A percentile compares a stretch with the other conserved stretches of the same genome.
These are phyloP conservation scores for Agaricus blazei DNA, from an alignment of 768 basidiomycete species.

Conservation along the genomic window DNA sequence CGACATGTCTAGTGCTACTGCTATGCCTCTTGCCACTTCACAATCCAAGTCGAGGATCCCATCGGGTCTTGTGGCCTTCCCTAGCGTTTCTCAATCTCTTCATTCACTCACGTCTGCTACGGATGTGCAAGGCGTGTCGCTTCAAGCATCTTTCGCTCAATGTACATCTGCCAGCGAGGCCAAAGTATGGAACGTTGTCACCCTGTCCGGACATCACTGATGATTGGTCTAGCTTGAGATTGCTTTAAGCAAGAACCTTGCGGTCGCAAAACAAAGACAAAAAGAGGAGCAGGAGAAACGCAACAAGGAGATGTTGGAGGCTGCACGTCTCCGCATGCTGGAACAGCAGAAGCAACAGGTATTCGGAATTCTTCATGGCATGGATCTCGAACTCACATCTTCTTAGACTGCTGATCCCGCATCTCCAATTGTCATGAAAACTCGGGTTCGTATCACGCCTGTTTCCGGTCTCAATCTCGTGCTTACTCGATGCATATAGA, in stretches of 20 bases:
- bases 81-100: slow-evolving; percentile 66
- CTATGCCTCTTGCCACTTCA: slow-evolving; percentile 17
- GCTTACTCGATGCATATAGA: neutral
- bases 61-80: slow-evolving; percentile 62
- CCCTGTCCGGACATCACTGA: neutral
- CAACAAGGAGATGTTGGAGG: slow-evolving; percentile 1
- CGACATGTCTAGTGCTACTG: slow-evolving; percentile 11
- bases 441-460: slow-evolving; percentile 9
- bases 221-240: slow-evolving; percentile 46
- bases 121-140: slow-evolving; percentile 56
- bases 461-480: neutral
- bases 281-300: slow-evolving; percentile 8
- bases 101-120: slow-evolving; percentile 69
- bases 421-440: slow-evolving; percentile 6
- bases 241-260: slow-evolving; percentile 47
- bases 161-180: slow-evolving; percentile 70
- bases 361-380: neutral
- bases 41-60: slow-evolving; percentile 33
- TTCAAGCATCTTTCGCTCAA: slow-evolving; percentile 70
- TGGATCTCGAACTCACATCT: neutral
- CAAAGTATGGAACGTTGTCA: slow-evolving; percentile 42
- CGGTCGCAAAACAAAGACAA: slow-evolving; percentile 28
- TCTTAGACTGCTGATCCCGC: neutral
- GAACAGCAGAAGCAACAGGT: neutral
- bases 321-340: slow-evolving; percentile 1